Conservation (phyloP, 2,329 filamentous ascomycete species). For the Didymosphaeria variabile region DNA sequence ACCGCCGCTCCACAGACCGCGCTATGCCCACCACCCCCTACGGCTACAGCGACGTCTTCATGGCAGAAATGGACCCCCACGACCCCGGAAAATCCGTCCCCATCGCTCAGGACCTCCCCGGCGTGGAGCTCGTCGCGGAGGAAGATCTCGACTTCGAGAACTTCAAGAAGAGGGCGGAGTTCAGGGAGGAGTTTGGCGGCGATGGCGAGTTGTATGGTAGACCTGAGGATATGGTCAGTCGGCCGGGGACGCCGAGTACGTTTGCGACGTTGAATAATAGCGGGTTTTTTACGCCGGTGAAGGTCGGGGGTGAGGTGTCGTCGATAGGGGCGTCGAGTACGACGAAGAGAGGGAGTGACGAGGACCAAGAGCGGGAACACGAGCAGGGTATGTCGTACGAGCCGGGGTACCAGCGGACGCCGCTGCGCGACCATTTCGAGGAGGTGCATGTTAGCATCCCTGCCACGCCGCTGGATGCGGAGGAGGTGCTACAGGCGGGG, state of each 20-base stretch:
- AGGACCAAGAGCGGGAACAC: background rate
- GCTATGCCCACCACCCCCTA: constrained; percentile 63
- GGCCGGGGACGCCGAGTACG: constrained; percentile 41
- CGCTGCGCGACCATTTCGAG: constrained; percentile 25
- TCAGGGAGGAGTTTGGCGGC: constrained; percentile 84
- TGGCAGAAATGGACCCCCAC: constrained; percentile 74
- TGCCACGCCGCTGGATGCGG: constrained; percentile 31
- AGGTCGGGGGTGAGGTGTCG: constrained; percentile 20
- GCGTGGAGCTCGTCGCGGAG: constrained; percentile 90
- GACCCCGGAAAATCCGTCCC: constrained; percentile 61
- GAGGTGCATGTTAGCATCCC: constrained; percentile 34
- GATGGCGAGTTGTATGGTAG: constrained; percentile 67
- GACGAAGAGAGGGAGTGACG: constrained; percentile 18
- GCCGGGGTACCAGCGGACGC: constrained; percentile 36
- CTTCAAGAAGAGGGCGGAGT: constrained; percentile 89
- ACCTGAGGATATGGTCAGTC: constrained; percentile 63
- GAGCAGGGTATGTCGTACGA: constrained; percentile 39
- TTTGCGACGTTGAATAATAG: constrained; percentile 37
- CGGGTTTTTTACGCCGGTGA: constrained; percentile 24
- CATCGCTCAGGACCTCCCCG: constrained; percentile 45
- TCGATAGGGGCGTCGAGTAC: constrained; percentile 33
- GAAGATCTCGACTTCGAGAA: constrained; percentile 86
- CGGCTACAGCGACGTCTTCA: constrained; percentile 82
- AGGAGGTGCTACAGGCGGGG: constrained; percentile 29
- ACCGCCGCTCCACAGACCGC: constrained; percentile 39